These are phyloP conservation scores for Fusarium albidum DNA, from an alignment of 2,329 filamentous ascomycete species.

Conservation along the genomic window DNA sequence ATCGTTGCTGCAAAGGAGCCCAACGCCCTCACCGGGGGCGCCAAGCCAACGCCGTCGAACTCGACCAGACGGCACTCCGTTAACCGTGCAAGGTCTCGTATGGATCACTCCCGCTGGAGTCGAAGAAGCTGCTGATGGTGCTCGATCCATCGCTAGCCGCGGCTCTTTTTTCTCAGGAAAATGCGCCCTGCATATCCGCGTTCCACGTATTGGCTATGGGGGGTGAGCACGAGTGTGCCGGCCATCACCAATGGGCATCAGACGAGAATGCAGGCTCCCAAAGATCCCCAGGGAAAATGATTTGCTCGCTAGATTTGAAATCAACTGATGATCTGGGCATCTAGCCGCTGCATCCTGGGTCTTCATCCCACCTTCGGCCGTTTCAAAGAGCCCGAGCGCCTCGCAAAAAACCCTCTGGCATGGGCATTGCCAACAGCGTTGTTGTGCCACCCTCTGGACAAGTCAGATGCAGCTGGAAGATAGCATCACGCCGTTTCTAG, in stretches of 20 bases:
- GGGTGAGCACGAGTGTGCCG: constrained; percentile 8
- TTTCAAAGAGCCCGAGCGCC: constrained; percentile 11
- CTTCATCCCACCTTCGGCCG: constrained; percentile 6
- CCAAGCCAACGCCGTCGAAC: constrained; percentile 2
- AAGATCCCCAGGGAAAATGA: background rate
- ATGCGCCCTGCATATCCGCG: background rate
- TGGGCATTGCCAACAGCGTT: constrained; percentile 2
- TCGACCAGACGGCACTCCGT: background rate
- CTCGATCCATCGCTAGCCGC: constrained; percentile 3
- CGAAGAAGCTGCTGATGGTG: background rate
- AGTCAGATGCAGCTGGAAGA: background rate
- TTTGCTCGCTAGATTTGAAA: constrained; percentile 5
- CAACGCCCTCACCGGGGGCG: background rate
- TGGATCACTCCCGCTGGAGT: background rate
- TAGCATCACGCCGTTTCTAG: background rate
- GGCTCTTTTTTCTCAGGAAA: constrained; percentile 1
- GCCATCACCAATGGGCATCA: constrained; percentile 2
- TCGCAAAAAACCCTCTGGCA: background rate
- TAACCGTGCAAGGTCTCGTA: too few relatives aligned
- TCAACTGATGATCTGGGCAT: constrained; percentile 17
- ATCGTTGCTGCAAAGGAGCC: background rate
- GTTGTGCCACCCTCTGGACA: background rate
- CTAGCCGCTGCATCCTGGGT: constrained; percentile 4
- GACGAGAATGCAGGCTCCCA: background rate
- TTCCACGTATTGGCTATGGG: background rate